A percentile compares a stretch with the other conserved stretches of the same genome.
Conservation (phyloP, 2,329 filamentous ascomycete species). For the Sporothrix protearum region DNA sequence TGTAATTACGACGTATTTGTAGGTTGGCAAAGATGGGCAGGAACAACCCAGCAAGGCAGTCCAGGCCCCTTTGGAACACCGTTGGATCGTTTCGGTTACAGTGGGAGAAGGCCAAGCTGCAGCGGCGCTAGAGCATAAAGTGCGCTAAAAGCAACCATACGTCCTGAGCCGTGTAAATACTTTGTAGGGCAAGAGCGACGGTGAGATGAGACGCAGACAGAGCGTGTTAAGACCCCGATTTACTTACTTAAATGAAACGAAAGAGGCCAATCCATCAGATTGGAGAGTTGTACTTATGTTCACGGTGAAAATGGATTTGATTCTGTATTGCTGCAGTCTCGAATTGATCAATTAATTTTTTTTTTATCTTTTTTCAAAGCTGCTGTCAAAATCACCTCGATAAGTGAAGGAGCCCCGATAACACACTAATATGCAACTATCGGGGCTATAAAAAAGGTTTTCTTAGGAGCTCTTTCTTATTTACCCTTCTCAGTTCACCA, state of each 20-base stretch:
- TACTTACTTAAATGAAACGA: not conserved
- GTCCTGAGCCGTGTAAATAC: no score
- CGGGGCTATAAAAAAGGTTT: slow-evolving; percentile 16
- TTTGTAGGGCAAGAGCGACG: not conserved
- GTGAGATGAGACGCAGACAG: not conserved
- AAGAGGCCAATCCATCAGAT: not conserved
- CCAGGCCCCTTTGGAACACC: not conserved
- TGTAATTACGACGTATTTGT: not conserved
- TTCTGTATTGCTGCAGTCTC: not conserved
- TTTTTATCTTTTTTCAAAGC: not conserved
- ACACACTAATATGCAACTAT: slow-evolving; percentile 5
- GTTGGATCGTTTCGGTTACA: not conserved
- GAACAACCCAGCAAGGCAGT: not conserved
- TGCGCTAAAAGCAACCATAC: not conserved
- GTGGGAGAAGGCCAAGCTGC: not conserved
- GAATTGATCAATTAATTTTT: no score
- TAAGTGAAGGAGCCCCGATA: slow-evolving; percentile 2
- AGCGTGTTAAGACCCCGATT: not conserved
- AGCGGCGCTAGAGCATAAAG: not conserved
- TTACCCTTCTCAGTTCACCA: not conserved
- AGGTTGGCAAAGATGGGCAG: slow-evolving; percentile 7
- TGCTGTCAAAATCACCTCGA: not conserved
- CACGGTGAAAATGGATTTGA: not conserved
- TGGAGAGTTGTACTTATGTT: not conserved
- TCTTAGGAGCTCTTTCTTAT: slow-evolving; percentile 4